Base-by-base conservation (phyloP, 257 asterid species). In the Paraleonurus japonicus region DNA sequence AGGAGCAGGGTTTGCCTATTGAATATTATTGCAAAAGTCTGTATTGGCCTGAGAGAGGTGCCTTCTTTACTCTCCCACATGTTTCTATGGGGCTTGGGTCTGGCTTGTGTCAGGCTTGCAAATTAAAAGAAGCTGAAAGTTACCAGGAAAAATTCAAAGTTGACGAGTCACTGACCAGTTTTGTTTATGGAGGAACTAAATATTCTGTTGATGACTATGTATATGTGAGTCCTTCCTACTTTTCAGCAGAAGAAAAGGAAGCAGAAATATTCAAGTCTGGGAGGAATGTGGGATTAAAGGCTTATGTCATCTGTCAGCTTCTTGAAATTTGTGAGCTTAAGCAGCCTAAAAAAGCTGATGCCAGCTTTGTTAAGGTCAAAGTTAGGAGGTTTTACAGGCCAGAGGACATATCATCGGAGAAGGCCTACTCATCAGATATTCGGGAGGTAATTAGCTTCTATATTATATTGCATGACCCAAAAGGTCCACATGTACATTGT, bases 211-310 rank as follows among this genome's bases (percentile, higher is more conserved):
- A 85, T 24, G 95, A 95, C 70, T 95, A 78, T 81, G 85, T 92
- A 59, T 95, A 91, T 72, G 89, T 89, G 69, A 82, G 86, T 65
- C 95, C 96, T 7, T 79, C 81, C 81, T 74, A 82, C 83, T 86
- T 92, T 82, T 80, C 75, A 57, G 66, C 82, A 45, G 92, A 83
- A 24, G 92, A 82, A 79, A 88, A 76, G 81, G 96, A 85, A 63
- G 70, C 76, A 74, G 95, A 82, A 79, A 71, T 81, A 65, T 84
- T 81, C 77, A 92, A 92, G 82, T 83, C 93, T 32, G 96, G 98
- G 63, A 89, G 92, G 81, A 95, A 95, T 81, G 98, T 95, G 64
- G 98, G 99, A 37, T 76, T 95, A 78, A 91, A 80, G 85, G 89
- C 96, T 27, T 83, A 85, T 79, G 88, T 73, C 61, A 67, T 95